Conservation (phyloP, 768 basidiomycete genomes). For the Tricholoma bakamatsutake region DNA sequence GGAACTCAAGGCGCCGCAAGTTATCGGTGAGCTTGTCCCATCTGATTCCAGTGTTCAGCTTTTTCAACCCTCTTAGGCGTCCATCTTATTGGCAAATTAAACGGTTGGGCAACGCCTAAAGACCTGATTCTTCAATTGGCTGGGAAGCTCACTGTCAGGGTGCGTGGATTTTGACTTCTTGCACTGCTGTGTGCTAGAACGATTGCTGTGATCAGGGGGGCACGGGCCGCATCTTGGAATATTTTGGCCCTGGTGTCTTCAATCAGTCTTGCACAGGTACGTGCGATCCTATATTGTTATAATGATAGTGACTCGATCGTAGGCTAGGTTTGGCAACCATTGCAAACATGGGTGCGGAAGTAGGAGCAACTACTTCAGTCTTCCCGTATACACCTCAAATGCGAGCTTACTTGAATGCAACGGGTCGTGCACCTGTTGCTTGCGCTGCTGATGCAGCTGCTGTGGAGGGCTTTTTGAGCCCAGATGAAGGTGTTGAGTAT, state of each 20-base stretch:
- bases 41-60: neutral
- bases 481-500: conserved; percentile 88
- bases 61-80: conserved; percentile 54
- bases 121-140: conserved; percentile 94
- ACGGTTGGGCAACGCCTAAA: conserved; percentile 92
- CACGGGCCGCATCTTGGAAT: conserved; percentile 93
- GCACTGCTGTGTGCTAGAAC: neutral
- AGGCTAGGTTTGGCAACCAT: conserved; percentile 81
- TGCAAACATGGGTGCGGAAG: conserved; percentile 99
- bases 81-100: conserved; percentile 80
- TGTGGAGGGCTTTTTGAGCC: conserved; percentile 63
- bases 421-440: conserved; percentile 83
- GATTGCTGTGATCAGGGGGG: conserved; percentile 59
- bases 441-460: conserved; percentile 83
- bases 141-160: conserved; percentile 89
- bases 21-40: conserved; percentile 52
- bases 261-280: conserved; percentile 89
- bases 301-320: neutral
- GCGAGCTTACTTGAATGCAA: conserved; percentile 85
- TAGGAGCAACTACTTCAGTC: conserved; percentile 98
- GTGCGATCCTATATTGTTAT: conserved; percentile 1
- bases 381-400: conserved; percentile 94
- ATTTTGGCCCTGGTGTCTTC: conserved; percentile 90
- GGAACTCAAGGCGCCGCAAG: conserved; percentile 90
- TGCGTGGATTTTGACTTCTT: conserved; percentile 31